Conservation (phyloP, 441 rosid species). For the Adansonia gregorii region DNA sequence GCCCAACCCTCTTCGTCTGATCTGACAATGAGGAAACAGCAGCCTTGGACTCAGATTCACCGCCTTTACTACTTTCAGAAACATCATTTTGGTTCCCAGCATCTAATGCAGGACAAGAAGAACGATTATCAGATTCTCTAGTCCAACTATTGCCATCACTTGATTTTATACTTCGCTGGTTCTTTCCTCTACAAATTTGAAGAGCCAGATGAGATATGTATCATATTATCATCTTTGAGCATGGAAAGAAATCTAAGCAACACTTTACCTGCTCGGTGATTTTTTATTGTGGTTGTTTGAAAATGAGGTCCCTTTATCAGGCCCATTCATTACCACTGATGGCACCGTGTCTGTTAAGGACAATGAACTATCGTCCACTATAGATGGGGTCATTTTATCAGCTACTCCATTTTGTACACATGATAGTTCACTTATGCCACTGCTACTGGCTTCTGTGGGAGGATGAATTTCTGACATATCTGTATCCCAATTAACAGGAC, state of each 20-base stretch:
- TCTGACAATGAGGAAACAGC: conserved; percentile 45
- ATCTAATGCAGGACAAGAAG: conserved; percentile 50
- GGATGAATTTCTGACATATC: conserved; percentile 73
- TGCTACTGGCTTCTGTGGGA: conserved; percentile 58
- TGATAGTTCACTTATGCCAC: conserved; percentile 55
- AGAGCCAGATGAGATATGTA: conserved; percentile 25
- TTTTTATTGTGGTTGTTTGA: conserved; percentile 53
- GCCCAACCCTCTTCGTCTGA: conserved; percentile 45
- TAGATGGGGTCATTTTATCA: conserved; percentile 59
- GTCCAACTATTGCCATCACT: conserved; percentile 48
- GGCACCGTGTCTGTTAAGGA: conserved; percentile 77
- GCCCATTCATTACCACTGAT: conserved; percentile 69
- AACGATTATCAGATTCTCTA: conserved; percentile 52
- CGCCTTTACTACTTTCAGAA: conserved; percentile 45
- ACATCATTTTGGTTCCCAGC: conserved; percentile 44
- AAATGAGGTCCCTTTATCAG: conserved; percentile 53
- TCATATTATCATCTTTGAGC: conserved; percentile 12
- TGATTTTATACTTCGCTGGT: conserved; percentile 47
- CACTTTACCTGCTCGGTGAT: conserved; percentile 65
- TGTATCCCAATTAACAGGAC: conserved; percentile 82
- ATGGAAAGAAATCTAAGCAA: background rate
- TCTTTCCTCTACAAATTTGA: conserved; percentile 58
- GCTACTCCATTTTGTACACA: conserved; percentile 61
- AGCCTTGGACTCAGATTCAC: conserved; percentile 55
- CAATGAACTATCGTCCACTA: conserved; percentile 93